Conservation (phyloP, 495 filamentous ascomycete genomes). For the Aspergillus carlsbadensis region DNA sequence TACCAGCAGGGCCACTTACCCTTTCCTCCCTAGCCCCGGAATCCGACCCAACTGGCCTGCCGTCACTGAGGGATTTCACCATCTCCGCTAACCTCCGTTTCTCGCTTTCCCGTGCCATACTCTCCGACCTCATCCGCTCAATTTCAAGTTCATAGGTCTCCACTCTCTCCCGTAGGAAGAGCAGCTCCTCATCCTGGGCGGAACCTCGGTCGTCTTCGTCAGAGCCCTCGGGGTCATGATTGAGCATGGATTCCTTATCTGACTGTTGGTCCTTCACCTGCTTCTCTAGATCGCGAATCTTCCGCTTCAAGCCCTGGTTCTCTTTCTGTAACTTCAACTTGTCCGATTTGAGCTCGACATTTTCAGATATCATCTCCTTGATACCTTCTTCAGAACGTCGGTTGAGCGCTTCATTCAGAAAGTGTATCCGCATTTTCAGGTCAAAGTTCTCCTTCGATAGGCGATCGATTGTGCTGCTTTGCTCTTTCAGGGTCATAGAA, state of each 20-base stretch:
- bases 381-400: constrained; percentile 93
- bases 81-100: constrained; percentile 80
- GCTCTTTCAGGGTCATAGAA: constrained; percentile 92
- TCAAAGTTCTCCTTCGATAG: constrained; percentile 94
- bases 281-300: constrained; percentile 82
- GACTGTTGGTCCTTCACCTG: constrained; percentile 65
- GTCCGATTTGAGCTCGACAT: constrained; percentile 89
- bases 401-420: constrained; percentile 88
- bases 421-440: constrained; percentile 95
- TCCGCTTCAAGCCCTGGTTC: constrained; percentile 73
- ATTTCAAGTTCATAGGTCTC: constrained; percentile 81
- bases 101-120: constrained; percentile 71
- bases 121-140: constrained; percentile 76
- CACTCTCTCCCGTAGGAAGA: constrained; percentile 77
- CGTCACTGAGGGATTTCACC: constrained; percentile 68
- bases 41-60: constrained; percentile 59
- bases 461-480: constrained; percentile 93
- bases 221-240: constrained; percentile 58
- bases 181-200: constrained; percentile 74
- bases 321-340: constrained; percentile 86
- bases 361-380: constrained; percentile 96
- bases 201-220: constrained; percentile 55
- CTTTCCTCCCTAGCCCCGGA: constrained; percentile 81
- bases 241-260: constrained; percentile 57
- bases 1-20: constrained; percentile 27